Evolutionary conservation across 805 yeast species (phyloP).

Genomic region (Yarrowia phangngaensis): DNA sequence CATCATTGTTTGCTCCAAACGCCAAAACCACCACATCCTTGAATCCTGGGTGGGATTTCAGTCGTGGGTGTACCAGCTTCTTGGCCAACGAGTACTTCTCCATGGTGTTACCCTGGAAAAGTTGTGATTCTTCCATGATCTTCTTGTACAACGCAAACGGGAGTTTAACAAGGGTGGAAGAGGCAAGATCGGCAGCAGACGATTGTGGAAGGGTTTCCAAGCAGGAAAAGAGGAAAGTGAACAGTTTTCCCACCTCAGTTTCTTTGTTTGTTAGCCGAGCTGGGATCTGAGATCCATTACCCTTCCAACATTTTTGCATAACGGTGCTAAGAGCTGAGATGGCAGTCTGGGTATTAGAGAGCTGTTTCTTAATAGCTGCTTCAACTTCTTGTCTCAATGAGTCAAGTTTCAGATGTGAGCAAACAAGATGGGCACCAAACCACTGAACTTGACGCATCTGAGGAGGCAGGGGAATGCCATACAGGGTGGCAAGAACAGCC

Average conservation of each 20-base stretch:
- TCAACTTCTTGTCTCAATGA: neutral
- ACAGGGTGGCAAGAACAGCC: constrained; percentile 1
- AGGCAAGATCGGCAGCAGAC: constrained; percentile 4
- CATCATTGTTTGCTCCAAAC: constrained; percentile 40
- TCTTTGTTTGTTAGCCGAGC: neutral
- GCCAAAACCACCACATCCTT: constrained; percentile 41
- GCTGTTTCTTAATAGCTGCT: neutral
- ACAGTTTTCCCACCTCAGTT: neutral
- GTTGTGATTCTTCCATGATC: constrained; percentile 35
- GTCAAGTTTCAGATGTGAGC: neutral
- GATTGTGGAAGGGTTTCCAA: constrained; percentile 8
- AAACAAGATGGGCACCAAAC: constrained; percentile 1
- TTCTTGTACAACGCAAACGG: constrained; percentile 37
- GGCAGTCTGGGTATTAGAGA: neutral
- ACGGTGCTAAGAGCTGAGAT: constrained; percentile 2
- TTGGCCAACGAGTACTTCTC: constrained; percentile 38
- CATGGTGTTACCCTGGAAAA: constrained; percentile 35
- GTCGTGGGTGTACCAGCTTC: constrained; percentile 34
- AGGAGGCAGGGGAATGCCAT: constrained; percentile 3
- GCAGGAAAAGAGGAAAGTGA: constrained; percentile 1
- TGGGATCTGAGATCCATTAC: neutral
- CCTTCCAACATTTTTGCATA: neutral
- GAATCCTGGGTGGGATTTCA: constrained; percentile 26
- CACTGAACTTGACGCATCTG: constrained; percentile 2
- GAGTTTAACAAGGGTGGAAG: constrained; percentile 31